Evolutionary conservation across 2,329 filamentous ascomycete genomes (phyloP).

Genomic region (Paraphoma chrysanthemicola): DNA sequence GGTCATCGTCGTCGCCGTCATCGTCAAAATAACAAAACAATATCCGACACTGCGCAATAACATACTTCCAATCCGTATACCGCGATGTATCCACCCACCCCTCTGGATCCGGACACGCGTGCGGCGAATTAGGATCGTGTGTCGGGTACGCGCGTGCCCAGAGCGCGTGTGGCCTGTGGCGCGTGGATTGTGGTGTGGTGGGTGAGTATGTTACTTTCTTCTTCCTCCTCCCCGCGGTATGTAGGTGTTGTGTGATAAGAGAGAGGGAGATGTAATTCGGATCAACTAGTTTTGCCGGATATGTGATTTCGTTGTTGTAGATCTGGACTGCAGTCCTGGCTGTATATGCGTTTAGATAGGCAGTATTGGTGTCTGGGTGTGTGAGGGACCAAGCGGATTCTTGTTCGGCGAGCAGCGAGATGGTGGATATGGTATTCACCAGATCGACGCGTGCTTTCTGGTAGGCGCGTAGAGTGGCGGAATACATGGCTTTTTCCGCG

Average conservation of each 20-base stretch:
- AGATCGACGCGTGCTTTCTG: constrained; percentile 6
- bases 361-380: no score
- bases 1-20: neutral
- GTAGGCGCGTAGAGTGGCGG: constrained; percentile 2
- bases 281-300: neutral
- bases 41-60: constrained; percentile 17
- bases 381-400: no score
- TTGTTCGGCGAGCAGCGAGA: no score
- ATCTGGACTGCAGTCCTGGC: no score
- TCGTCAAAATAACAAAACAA: constrained; percentile 6
- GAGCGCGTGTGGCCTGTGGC: constrained; percentile 1
- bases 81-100: constrained; percentile 18
- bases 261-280: no score
- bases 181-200: constrained; percentile 13
- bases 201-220: constrained; percentile 4
- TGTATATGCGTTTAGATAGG: no score
- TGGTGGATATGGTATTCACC: constrained; percentile 13
- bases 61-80: constrained; percentile 7
- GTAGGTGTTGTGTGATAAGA: no score
- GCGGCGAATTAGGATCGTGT: constrained; percentile 14
- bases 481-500: no score
- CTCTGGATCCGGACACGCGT: constrained; percentile 8
- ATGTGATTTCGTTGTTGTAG: neutral
- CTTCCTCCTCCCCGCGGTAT: no score
- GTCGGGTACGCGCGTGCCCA: neutral